Percentiles rank a stretch among this genome's conserved stretches.
Conservation (phyloP, 2,329 filamentous ascomycete species). For the Scedosporium aurantiacum region DNA sequence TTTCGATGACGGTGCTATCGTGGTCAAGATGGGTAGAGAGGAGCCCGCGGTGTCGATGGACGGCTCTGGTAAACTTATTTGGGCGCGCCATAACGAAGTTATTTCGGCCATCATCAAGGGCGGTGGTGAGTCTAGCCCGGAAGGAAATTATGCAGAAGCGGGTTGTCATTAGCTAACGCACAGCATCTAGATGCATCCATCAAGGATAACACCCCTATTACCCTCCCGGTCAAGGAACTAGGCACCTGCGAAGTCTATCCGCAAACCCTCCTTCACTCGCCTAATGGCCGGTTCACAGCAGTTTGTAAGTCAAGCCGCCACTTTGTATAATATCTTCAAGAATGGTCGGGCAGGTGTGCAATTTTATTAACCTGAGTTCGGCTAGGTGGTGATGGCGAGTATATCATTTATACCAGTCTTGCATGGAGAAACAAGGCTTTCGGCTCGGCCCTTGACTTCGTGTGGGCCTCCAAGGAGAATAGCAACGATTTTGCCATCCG, state of each 20-base stretch:
- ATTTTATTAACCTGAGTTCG: not conserved
- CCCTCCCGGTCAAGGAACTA: constrained; percentile 83
- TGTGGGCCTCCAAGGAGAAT: constrained; percentile 93
- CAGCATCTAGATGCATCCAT: constrained; percentile 48
- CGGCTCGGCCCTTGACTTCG: constrained; percentile 88
- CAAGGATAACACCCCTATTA: constrained; percentile 83
- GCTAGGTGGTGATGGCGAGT: constrained; percentile 72
- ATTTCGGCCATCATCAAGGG: constrained; percentile 92
- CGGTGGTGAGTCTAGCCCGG: constrained; percentile 29
- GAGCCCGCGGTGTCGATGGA: constrained; percentile 99
- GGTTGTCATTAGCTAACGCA: constrained; percentile 23
- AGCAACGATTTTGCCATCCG: constrained; percentile 97
- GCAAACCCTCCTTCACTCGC: constrained; percentile 88
- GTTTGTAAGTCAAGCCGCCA: constrained; percentile 24
- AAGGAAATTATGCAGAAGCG: not conserved
- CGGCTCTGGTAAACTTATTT: constrained; percentile 86
- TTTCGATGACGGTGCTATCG: constrained; percentile 95
- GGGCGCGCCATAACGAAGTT: constrained; percentile 91
- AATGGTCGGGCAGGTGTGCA: not conserved
- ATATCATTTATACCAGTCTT: constrained; percentile 95
- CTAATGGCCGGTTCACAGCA: constrained; percentile 76
- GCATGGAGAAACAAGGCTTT: constrained; percentile 98
- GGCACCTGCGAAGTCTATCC: constrained; percentile 96
- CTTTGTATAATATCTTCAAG: not conserved
- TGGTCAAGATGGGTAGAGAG: constrained; percentile 94